Evolutionary conservation across 1,284 basidiomycete species (phyloP).

Genomic region (Cutaneotrichosporon mucoides): DNA sequence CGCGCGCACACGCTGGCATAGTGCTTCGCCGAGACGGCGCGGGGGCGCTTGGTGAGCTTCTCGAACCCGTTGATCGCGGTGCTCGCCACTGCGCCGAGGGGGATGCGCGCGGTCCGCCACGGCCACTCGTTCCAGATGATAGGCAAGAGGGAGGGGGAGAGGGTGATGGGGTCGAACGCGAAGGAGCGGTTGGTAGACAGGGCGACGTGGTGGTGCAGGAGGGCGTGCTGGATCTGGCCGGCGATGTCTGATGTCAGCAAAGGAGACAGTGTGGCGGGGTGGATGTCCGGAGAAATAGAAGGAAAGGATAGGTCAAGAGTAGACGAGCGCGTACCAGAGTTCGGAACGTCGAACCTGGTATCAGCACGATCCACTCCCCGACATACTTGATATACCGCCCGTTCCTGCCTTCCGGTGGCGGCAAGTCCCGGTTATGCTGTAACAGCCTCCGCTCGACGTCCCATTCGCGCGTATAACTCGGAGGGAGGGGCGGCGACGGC

Average conservation of each 20-base stretch:
- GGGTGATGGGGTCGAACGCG: constrained; percentile 42
- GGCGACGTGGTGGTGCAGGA: constrained; percentile 46
- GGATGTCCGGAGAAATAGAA: too few relatives aligned
- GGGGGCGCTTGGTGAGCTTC: constrained; percentile 28
- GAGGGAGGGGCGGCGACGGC: constrained; percentile 39
- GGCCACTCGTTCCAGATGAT: constrained; percentile 24
- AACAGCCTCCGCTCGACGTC: constrained; percentile 15
- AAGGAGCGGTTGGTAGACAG: constrained; percentile 38
- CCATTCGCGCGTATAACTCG: constrained; percentile 34
- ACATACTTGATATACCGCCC: constrained; percentile 42
- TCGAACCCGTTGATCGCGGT: constrained; percentile 44
- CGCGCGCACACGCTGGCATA: constrained; percentile 1
- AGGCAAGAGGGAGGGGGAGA: constrained; percentile 28
- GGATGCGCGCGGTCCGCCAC: constrained; percentile 40
- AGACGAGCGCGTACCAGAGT: too few relatives aligned
- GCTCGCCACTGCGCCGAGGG: constrained; percentile 40
- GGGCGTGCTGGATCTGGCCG: constrained; percentile 26
- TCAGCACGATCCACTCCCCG: not conserved
- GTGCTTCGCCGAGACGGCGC: constrained; percentile 33
- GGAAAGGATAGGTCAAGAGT: too few relatives aligned
- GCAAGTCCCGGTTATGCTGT: constrained; percentile 18
- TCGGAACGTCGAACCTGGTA: constrained; percentile 41
- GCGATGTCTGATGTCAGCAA: too few relatives aligned
- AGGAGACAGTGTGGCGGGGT: too few relatives aligned
- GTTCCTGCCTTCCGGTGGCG: constrained; percentile 22